Percentiles rank a stretch among this genome's conserved stretches.
These are phyloP conservation scores for Phaffia rhodozyma DNA, from an alignment of 1,284 basidiomycete species.

Conservation along the genomic window DNA sequence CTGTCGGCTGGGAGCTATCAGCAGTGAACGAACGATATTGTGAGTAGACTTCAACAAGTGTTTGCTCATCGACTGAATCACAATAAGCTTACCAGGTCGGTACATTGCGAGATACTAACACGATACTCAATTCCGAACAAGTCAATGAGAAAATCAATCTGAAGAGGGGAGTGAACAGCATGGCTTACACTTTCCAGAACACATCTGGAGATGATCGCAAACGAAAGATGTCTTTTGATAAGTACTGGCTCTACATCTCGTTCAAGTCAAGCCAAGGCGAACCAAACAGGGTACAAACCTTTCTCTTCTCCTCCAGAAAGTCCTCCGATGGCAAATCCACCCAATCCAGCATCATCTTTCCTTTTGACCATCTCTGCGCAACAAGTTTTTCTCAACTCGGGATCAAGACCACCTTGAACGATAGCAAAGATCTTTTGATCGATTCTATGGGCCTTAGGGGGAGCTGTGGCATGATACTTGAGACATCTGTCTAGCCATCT, in stretches of 20 bases:
- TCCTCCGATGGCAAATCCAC: conserved; percentile 66
- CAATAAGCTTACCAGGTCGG: conserved; percentile 39
- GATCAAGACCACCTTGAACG: conserved; percentile 68
- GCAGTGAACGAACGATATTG: no score
- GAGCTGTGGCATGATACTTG: conserved; percentile 41
- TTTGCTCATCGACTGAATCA: no score
- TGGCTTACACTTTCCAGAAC: conserved; percentile 66
- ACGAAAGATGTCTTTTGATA: not conserved
- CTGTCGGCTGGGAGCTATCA: no score
- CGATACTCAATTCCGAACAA: not conserved
- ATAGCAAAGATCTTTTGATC: conserved; percentile 75
- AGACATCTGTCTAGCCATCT: conserved; percentile 79
- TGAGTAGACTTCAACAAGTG: no score
- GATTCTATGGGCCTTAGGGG: conserved; percentile 33
- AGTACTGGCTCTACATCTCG: not conserved
- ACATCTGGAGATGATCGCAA: conserved; percentile 40
- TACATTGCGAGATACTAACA: conserved; percentile 61
- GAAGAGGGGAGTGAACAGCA: not conserved
- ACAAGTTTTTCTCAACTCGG: conserved; percentile 54
- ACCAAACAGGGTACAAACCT: conserved; percentile 38
- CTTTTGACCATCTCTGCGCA: conserved; percentile 65
- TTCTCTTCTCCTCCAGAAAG: conserved; percentile 77
- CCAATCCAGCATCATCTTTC: conserved; percentile 44
- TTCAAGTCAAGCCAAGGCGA: not conserved
- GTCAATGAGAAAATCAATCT: not conserved